These are phyloP conservation scores for Phytophthora brassicae DNA, from an alignment of 352 stramenopile genomes.

Conservation along the genomic window DNA sequence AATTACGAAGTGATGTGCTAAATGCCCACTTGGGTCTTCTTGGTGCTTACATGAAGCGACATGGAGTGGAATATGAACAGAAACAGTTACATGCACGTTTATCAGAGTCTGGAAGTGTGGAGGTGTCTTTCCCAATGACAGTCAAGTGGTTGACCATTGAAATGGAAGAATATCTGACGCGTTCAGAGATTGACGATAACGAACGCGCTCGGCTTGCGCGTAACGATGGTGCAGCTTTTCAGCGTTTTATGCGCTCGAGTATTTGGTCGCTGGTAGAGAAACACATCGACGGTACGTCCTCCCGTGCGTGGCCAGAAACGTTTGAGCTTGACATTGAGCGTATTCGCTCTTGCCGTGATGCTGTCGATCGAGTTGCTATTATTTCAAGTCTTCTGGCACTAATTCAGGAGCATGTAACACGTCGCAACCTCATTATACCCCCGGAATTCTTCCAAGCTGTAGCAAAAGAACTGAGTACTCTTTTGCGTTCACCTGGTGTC, in stretches of 20 bases:
- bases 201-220: slow-evolving; percentile 29
- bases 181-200: slow-evolving; percentile 18
- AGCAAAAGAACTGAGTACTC: slow-evolving; percentile 34
- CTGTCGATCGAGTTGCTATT: slow-evolving; percentile 56
- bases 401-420: slow-evolving; percentile 60
- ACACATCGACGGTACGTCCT: slow-evolving; percentile 46
- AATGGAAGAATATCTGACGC: slow-evolving; percentile 32
- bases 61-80: slow-evolving; percentile 69
- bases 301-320: slow-evolving; percentile 61
- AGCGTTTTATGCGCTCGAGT: slow-evolving; percentile 45
- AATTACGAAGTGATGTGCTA: slow-evolving; percentile 59
- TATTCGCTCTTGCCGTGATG: slow-evolving; percentile 53
- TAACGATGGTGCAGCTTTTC: slow-evolving; percentile 41
- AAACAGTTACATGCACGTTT: slow-evolving; percentile 46
- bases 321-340: slow-evolving; percentile 62
- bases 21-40: slow-evolving; percentile 64
- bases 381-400: slow-evolving; percentile 58
- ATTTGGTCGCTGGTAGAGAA: slow-evolving; percentile 52
- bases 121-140: slow-evolving; percentile 39
- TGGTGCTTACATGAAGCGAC: slow-evolving; percentile 50
- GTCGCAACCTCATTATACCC: slow-evolving; percentile 26
- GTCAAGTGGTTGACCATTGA: slow-evolving; percentile 53
- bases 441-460: slow-evolving; percentile 37
- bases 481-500: slow-evolving; percentile 50
- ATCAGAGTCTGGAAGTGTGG: slow-evolving; percentile 23